Percentiles rank a stretch among this genome's conserved stretches.
Evolutionary conservation across 2,329 filamentous ascomycete species (phyloP).

Genomic region (Aureobasidium sp.): DNA sequence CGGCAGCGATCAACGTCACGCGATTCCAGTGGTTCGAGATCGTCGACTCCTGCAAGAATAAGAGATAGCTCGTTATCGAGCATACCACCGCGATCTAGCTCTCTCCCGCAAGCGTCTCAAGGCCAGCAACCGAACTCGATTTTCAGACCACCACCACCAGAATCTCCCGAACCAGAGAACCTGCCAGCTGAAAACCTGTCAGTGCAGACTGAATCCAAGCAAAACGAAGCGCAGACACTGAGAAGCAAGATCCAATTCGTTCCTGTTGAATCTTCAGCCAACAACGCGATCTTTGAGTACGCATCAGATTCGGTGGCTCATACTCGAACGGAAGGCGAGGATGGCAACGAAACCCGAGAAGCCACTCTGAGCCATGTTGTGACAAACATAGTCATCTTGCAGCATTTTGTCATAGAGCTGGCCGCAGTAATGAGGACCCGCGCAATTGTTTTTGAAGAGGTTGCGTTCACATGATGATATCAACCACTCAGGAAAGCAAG

Average conservation of each 20-base stretch:
- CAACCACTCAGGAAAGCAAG: background rate
- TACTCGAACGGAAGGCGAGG: slow-evolving; percentile 10
- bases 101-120: background rate
- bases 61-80: background rate
- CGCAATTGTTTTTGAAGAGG: slow-evolving; percentile 39
- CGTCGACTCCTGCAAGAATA: background rate
- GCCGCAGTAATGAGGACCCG: slow-evolving; percentile 40
- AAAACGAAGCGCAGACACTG: slow-evolving; percentile 5
- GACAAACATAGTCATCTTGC: slow-evolving; percentile 42
- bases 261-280: background rate
- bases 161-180: slow-evolving; percentile 16
- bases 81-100: slow-evolving; percentile 4
- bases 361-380: slow-evolving; percentile 41
- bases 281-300: background rate
- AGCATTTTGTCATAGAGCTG: slow-evolving; percentile 42
- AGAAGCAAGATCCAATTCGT: background rate
- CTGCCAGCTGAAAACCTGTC: background rate
- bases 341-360: slow-evolving; percentile 25
- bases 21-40: background rate
- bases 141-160: slow-evolving; percentile 27
- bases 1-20: background rate
- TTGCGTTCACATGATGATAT: slow-evolving; percentile 27
- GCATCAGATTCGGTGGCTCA: background rate
- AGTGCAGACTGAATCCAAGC: background rate
- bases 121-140: slow-evolving; percentile 14